These are phyloP conservation scores for Comarum palustre DNA, from an alignment of 306 rosid species.

Conservation along the genomic window DNA sequence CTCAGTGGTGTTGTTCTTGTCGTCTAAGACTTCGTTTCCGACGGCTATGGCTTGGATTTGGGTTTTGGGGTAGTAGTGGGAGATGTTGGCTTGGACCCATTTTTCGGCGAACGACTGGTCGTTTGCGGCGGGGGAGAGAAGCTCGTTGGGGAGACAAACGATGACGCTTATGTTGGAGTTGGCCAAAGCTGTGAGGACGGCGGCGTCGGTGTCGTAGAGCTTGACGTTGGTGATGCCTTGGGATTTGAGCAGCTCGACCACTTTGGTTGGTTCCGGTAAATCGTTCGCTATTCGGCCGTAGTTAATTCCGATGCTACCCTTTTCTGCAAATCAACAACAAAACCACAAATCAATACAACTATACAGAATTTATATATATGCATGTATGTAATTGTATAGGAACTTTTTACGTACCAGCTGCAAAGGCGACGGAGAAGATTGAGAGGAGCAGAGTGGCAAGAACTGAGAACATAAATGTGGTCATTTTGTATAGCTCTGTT, in stretches of 20 bases:
- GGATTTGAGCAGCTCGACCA: slow-evolving; percentile 53
- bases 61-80: slow-evolving; percentile 52
- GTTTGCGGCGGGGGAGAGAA: slow-evolving; percentile 56
- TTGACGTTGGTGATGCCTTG: slow-evolving; percentile 60
- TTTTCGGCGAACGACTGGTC: slow-evolving; percentile 65
- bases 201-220: slow-evolving; percentile 69
- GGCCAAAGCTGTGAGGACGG: slow-evolving; percentile 54
- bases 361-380: neutral
- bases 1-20: slow-evolving; percentile 54
- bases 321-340: slow-evolving; percentile 25
- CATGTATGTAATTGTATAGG: neutral
- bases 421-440: slow-evolving; percentile 22
- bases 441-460: slow-evolving; percentile 19
- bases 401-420: slow-evolving; percentile 36
- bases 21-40: slow-evolving; percentile 81
- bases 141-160: slow-evolving; percentile 67
- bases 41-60: slow-evolving; percentile 70
- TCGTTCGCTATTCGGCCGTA: slow-evolving; percentile 70
- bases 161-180: slow-evolving; percentile 50
- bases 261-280: slow-evolving; percentile 54
- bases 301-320: slow-evolving; percentile 65
- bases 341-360: neutral
- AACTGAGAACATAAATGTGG: slow-evolving; percentile 18
- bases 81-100: slow-evolving; percentile 65
- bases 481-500: slow-evolving; percentile 42